These are phyloP conservation scores for Debaryomyces maramus DNA, from an alignment of 805 yeast species.

Conservation along the genomic window DNA sequence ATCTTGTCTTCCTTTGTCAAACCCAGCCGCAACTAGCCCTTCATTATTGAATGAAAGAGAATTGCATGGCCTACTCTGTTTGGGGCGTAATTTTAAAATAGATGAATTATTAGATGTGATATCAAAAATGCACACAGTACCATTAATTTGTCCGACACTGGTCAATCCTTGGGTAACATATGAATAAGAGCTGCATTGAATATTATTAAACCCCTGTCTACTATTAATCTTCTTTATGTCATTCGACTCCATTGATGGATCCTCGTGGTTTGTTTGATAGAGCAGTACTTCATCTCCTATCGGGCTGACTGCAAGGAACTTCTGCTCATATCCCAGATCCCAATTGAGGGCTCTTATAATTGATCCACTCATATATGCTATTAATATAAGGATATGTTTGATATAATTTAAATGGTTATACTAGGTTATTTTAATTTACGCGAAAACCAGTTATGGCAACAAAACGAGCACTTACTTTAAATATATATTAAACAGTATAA, in stretches of 20 bases:
- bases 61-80: constrained; percentile 74
- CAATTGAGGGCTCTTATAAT: constrained; percentile 60
- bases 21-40: constrained; percentile 72
- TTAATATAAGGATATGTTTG: too few species aligned
- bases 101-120: constrained; percentile 41
- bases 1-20: constrained; percentile 76
- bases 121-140: constrained; percentile 63
- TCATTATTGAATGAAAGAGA: constrained; percentile 65
- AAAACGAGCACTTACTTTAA: too few species aligned
- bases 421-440: too few species aligned
- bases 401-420: too few species aligned
- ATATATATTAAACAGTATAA: too few species aligned
- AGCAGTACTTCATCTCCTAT: constrained; percentile 77
- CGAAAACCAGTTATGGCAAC: too few species aligned
- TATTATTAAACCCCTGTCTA: constrained; percentile 63
- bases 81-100: constrained; percentile 50
- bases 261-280: constrained; percentile 50
- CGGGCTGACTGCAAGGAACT: constrained; percentile 69
- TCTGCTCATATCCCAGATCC: constrained; percentile 57
- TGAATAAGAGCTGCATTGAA: constrained; percentile 69
- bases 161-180: constrained; percentile 54
- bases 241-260: constrained; percentile 50
- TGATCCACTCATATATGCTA: constrained; percentile 52
- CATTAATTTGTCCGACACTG: constrained; percentile 75
- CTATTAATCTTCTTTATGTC: constrained; percentile 53